Evolutionary conservation across 331 rosid species (phyloP), one percentile per base, ranked within the genome.

Genomic region (Quercus tomentella): DNA sequence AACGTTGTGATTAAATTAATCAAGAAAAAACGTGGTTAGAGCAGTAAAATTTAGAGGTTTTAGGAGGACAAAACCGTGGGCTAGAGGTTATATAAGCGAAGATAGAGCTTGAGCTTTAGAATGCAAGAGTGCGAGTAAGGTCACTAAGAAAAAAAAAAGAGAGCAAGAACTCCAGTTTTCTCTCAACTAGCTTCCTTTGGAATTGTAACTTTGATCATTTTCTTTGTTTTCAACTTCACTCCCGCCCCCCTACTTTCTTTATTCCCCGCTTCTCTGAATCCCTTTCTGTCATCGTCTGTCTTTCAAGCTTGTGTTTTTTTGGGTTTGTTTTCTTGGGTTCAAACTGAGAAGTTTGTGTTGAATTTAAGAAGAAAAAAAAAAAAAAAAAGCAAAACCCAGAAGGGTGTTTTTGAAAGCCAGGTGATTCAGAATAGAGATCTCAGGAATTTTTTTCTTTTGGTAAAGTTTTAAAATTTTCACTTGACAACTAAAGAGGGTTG

Each of bases 231-330:
- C 60, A 31, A 49, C 5, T 14, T 12, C 45, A 8, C 45, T 56
- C 8, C n/a, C 26, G 2, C 0, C 60, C 22, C 66, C 31, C 63
- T 43, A 15, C 55, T 55, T 76, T 37, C 67, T 76, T 25, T 22
- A 1, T 20, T 7, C 62, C 88, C 88, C 81, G 31, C 33, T 74
- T 82, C 87, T 85, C 65, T 72, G 70, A 70, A 14, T 83, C 85
- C 89, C 79, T 70, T 84, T 85, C 89, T 83, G 72, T 85, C 82
- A 54, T 77, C 81, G 76, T 83, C 83, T 83, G 82, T 77, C 80
- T 66, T 79, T 74, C 77, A 69, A 72, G 57, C 30, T 18, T 41
- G 1, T 41, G 66, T 54, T 12, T 77, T 72, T 82, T 37, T 49
- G 57, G 79, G 11, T 61, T 83, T 61, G 49, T 61, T 51, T 78